A percentile compares a stretch with the other conserved stretches of the same genome.
Conservation (phyloP, 2,329 filamentous ascomycete genomes). For the Penicillium sp. region DNA sequence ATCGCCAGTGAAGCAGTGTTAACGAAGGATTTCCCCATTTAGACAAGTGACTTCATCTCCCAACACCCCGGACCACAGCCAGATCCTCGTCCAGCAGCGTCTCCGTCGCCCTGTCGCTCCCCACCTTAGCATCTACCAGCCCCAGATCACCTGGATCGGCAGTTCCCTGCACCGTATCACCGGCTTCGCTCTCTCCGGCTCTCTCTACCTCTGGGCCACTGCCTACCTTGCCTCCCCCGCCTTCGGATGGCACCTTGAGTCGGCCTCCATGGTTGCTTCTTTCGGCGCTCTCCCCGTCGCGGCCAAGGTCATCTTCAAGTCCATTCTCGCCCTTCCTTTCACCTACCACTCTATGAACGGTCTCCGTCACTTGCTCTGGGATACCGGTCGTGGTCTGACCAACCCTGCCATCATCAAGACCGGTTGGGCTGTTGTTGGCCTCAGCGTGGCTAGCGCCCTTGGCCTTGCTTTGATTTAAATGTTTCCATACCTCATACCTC, state of each 20-base stretch:
- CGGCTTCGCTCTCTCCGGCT: constrained; percentile 70
- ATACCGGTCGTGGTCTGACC: constrained; percentile 62
- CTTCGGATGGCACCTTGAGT: constrained; percentile 71
- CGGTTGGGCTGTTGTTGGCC: constrained; percentile 64
- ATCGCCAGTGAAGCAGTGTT: constrained; percentile 12
- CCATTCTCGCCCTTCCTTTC: constrained; percentile 63
- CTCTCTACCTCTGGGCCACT: constrained; percentile 76
- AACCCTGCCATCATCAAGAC: constrained; percentile 67
- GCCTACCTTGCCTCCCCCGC: constrained; percentile 80
- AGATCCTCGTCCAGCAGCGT: constrained; percentile 79
- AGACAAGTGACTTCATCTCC: constrained; percentile 35
- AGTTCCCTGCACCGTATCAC: constrained; percentile 81
- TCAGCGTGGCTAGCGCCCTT: constrained; percentile 55
- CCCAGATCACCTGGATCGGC: constrained; percentile 81
- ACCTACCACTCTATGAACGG: constrained; percentile 70
- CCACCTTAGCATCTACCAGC: constrained; percentile 82
- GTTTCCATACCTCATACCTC: constrained; percentile 32
- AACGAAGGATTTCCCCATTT: constrained; percentile 18
- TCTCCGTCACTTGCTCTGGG: constrained; percentile 72
- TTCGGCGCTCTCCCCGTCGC: constrained; percentile 64
- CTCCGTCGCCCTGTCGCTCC: constrained; percentile 78
- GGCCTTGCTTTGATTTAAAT: constrained; percentile 49
- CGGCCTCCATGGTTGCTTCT: constrained; percentile 62
- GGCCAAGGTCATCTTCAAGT: constrained; percentile 63
- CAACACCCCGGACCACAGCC: constrained; percentile 36